Evolutionary conservation across 2,329 filamentous ascomycete species (phyloP), one percentile per base, ranked within the genome.

Genomic region (Alternaria sp.): DNA sequence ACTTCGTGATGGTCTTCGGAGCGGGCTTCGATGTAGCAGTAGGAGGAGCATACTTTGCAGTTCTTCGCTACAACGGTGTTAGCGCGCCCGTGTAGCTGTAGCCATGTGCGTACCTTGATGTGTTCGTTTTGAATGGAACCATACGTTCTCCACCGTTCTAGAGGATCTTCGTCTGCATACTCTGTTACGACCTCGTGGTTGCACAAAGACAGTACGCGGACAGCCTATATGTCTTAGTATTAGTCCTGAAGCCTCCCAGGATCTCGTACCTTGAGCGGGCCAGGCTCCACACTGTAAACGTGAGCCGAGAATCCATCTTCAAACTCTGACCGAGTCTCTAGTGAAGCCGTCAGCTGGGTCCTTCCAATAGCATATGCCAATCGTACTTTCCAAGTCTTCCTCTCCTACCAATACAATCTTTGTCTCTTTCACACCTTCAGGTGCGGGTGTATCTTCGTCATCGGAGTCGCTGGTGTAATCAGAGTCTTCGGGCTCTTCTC

Each of bases 241-340:
- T 4, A 45, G 23, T 19, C 8, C 26, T 19, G 7, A 10, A 13
- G 10, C n/a, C 17, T 45, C 17, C 4, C 6, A 49, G 13, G 23
- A 11, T n/a, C 32, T 58, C 77, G 44, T 80, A 88, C 90, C 78
- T 90, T 90, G 15, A 93, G 83, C 1, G 89, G 86, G 40, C 88
- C 86, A 1, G 91, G 86, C 45, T 92, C 89, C 17, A 98, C 76
- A 73, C 93, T 97, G 82, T 98, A 98, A 46, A 98, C 83, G 72
- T 97, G 93, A 63, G 97, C 90, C 0, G 92, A 91, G 0, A 85
- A 86, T 57, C 97, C 88, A n/a, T 88, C 83, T 52, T 91, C 86
- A 69, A 95, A 96, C 15, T 87, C 85, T 13, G 84, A 82, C 61
- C 93, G 88, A 1, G 87, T 83, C 67, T 87, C 92, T 95, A 69